Evolutionary conservation across 2,329 filamentous ascomycete genomes (phyloP).

Genomic region (Xylaria sp.): DNA sequence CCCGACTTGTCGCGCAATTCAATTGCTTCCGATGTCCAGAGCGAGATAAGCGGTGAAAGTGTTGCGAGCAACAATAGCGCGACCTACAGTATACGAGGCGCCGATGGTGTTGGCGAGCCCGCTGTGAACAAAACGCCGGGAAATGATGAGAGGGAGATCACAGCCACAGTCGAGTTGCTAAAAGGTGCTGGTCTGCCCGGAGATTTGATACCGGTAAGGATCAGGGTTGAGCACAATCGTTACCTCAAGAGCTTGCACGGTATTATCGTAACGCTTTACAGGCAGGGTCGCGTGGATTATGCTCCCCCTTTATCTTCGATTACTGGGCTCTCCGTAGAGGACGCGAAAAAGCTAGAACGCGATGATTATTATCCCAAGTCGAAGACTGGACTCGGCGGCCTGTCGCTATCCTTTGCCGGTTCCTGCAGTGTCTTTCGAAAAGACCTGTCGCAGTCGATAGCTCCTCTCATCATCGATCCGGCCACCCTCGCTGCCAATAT

Average conservation of each 20-base stretch:
- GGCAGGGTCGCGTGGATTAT: conserved; percentile 85
- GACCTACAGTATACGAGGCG: conserved; percentile 47
- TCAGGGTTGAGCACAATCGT: conserved; percentile 83
- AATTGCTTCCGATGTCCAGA: conserved; percentile 39
- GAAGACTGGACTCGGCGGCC: conserved; percentile 75
- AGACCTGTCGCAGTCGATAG: conserved; percentile 83
- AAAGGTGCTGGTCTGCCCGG: conserved; percentile 82
- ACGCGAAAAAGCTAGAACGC: conserved; percentile 64
- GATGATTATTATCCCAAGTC: conserved; percentile 86
- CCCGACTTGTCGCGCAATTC: conserved; percentile 38
- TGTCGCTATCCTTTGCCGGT: conserved; percentile 79
- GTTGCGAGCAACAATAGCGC: conserved; percentile 61
- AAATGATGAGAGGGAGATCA: conserved; percentile 72
- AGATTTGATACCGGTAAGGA: conserved; percentile 72
- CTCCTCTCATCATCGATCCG: conserved; percentile 84
- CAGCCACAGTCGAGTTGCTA: conserved; percentile 74
- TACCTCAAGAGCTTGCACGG: conserved; percentile 85
- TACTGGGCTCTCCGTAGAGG: conserved; percentile 52
- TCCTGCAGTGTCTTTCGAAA: conserved; percentile 93
- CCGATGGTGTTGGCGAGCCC: conserved; percentile 44
- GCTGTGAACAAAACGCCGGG: conserved; percentile 46
- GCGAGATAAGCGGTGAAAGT: conserved; percentile 67
- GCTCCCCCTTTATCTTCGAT: conserved; percentile 51
- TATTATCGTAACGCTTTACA: conserved; percentile 86
- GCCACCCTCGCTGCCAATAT: conserved; percentile 70